Evolutionary conservation across 345 rosid genomes (phyloP).

Genomic region (Linum tenue): DNA sequence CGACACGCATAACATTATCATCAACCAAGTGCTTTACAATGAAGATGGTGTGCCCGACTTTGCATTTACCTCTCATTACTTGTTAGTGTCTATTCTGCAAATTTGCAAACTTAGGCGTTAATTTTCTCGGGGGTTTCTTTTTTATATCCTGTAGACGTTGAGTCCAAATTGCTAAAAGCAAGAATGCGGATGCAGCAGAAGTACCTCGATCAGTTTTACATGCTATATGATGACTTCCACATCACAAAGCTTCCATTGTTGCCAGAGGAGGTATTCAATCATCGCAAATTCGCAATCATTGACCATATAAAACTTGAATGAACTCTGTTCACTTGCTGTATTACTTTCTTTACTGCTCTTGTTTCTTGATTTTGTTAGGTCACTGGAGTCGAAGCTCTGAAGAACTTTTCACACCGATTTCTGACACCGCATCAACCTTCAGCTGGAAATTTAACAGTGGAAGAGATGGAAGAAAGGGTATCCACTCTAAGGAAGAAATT

Average conservation of each 20-base stretch:
- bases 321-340: background rate
- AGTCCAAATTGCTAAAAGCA: slow-evolving; percentile 85
- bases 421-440: slow-evolving; percentile 52
- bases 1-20: slow-evolving; percentile 88
- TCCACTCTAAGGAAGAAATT: slow-evolving; percentile 41
- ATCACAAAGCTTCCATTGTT: slow-evolving; percentile 92
- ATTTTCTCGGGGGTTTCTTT: slow-evolving; percentile 6
- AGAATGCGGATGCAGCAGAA: slow-evolving; percentile 97
- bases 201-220: slow-evolving; percentile 96
- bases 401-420: slow-evolving; percentile 60
- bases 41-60: slow-evolving; percentile 57
- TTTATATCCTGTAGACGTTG: slow-evolving; percentile 41
- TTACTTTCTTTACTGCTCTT: background rate
- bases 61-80: background rate
- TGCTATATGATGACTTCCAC: slow-evolving; percentile 94
- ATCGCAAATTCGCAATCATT: background rate
- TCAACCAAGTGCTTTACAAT: slow-evolving; percentile 85
- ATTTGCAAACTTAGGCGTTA: slow-evolving; percentile 7
- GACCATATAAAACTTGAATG: background rate
- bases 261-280: slow-evolving; percentile 72
- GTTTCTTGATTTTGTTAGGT: slow-evolving; percentile 32
- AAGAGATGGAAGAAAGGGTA: slow-evolving; percentile 51
- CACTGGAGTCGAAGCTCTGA: slow-evolving; percentile 87
- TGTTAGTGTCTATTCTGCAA: slow-evolving; percentile 3
- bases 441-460: slow-evolving; percentile 30